Evolutionary conservation across 108 stramenopile genomes (phyloP), one percentile per base, ranked within the genome.

Genomic region (Nannochloropsis gaditana): DNA sequence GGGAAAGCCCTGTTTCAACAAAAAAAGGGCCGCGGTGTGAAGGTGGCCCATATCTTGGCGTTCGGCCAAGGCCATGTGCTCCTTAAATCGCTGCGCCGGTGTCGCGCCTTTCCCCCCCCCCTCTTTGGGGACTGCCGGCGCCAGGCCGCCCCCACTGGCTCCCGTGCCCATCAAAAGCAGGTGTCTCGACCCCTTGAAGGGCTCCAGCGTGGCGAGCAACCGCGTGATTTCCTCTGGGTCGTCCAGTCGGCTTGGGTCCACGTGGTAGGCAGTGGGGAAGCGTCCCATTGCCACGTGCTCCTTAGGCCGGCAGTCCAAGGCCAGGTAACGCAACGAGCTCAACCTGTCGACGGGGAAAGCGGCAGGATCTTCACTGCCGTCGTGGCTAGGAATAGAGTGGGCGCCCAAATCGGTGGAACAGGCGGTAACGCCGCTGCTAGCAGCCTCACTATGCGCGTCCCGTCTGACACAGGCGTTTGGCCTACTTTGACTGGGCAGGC

Each of bases 1-100:
- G 9, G 95, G 95, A 87, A 95, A 96, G 0, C 95, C 96, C 85
- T 89, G 92, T 87, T 95, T 95, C 41, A 95, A 43, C 85, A 96
- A 95, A 91, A 95, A 95, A 15, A 94, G 91, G 41, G 95, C 95
- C 44, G 73, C 45, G 44, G 79, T 87, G 79, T 87, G 82, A 21
- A 87, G 82, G 45, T 83, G 79, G 79, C 44, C 80, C 82, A 83
- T 59, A 9, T 87, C 86, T 44, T 87, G 79, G 41, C 83, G 17
- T 4, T 50, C 86, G 11, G 86, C 86, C 80, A 42, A 82, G 10
- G 47, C 47, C 47, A 50, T 50, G 45, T 44, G 82, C 86, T 86
- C 50, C 86, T 82, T 43, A 43, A 44, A 42, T 50, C 47, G 47
- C 15, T 50, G 47, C 15, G 47, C 47, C 10, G 47, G 11, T 15